Base-by-base conservation (phyloP, 768 basidiomycete genomes). In the Mycena belliarum region DNA sequence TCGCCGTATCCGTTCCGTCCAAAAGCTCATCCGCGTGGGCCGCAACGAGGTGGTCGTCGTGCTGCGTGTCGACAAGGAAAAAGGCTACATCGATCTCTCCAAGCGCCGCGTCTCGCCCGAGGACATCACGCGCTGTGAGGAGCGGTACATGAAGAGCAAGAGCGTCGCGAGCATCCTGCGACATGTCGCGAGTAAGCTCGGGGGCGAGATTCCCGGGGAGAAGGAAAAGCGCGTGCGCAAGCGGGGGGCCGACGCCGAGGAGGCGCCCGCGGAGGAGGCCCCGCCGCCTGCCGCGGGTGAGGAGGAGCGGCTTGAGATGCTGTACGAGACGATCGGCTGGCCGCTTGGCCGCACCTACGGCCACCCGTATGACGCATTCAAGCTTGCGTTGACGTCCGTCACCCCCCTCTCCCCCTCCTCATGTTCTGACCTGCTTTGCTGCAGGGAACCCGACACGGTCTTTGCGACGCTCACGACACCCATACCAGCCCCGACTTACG, bases 31-130 rank as follows among this genome's bases (percentile, higher is more conserved):
- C 72, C 82, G 95, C 33, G 94, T 98, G 9, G 97, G 97, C 21
- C 83, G 97, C 67, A 99, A 99, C 72, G 96, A 98, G 70, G 96
- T 98, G 60, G 97, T 98, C 59, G 95, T 99, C 63, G 97, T 98
- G 0, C 85, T 98, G 53, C 82, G 97, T 63, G 96, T 99, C 24
- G 97, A 99, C 81, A 97, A 97, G 73, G 97, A 98, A 76, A 99
- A 99, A 79, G 96, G 96, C 11, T 98, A 99, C 75, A 99, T 99
- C 70, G 97, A 99, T 82, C 82, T 98, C 24, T 98, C 95, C 47
- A 99, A 99, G 79, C 87, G 97, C 60, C 89, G 96, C 65, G 97
- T 99, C 5, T 97, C 95, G 3, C 90, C 96, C 3, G 97, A 99
- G 70, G 97, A 98, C 70, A 96, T 99, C 69, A 86, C 88, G n/a